Evolutionary conservation across 2,329 filamentous ascomycete genomes (phyloP), one percentile per base, ranked within the genome.

Genomic region (Mollisia scopiformis): DNA sequence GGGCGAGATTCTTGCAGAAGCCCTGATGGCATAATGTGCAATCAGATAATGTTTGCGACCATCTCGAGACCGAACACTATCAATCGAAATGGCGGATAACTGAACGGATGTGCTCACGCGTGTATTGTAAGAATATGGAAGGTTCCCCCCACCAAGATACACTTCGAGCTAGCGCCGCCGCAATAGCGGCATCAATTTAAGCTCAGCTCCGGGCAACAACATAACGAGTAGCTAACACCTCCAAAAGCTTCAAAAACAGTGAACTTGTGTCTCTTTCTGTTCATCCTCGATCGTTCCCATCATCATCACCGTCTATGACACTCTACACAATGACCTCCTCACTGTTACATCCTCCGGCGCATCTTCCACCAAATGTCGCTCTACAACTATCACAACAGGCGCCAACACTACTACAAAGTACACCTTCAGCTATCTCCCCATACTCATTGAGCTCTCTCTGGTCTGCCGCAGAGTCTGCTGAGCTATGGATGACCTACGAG

Each of bases 401-500:
- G 62, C 85, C 86, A 1, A 71, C 70, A 55, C 79, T 88, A 62
- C 77, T 88, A 61, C 76, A 76, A 65, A 84, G 76, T 69, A 82
- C 82, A 47, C 80, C 83, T 6, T 83, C 81, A 64, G 78, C 80
- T 33, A 79, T 84, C 61, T 83, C 83, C 5, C 76, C 80, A n/a
- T 86, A 84, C 31, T 78, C 82, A 2, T 68, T 88, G 10, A 70
- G 73, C 27, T 82, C 82, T 8, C 74, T 88, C 3, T 81, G 86
- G 68, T 79, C 82, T 1, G 76, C 82, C 1, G 75, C 83, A 30
- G 93, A 97, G 74, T 88, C 88, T 0, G 82, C 90, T 57, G 92
- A 96, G 66, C 82, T 91, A 72, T 98, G 94, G 93, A 84, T 84
- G 16, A 86, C 86, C 46, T 91, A 95, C 76, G 94, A 98, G 78